phyloP scores from a whole-genome alignment of 257 asterid genomes.

The Solanum habrochaites region DNA sequence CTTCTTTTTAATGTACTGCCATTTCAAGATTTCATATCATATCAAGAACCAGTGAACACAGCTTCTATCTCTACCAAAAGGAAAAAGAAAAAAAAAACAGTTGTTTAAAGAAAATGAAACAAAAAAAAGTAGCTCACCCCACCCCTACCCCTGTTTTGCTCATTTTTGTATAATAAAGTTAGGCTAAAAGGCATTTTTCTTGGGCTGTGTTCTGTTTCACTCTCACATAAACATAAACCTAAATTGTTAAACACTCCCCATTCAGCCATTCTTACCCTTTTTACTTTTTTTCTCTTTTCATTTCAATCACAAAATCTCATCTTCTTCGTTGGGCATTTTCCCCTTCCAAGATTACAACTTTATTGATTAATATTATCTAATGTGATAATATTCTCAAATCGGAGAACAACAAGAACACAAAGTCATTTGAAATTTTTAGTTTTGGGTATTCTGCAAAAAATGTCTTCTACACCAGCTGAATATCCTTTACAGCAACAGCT shows the following conservation, averaged over 20 bases:
- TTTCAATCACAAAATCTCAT: not conserved
- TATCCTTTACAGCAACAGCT: constrained; percentile 20
- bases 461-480: constrained; percentile 28
- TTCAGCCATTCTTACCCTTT: not conserved
- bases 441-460: not conserved
- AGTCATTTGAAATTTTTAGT: not conserved
- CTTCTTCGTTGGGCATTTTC: not conserved
- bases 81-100: not conserved
- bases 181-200: not conserved
- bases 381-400: not conserved
- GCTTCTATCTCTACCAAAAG: not conserved
- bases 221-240: not conserved
- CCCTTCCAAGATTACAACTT: not conserved
- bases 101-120: not conserved
- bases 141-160: not conserved
- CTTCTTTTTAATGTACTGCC: not conserved
- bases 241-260: not conserved
- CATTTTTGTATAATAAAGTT: not conserved
- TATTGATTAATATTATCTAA: not conserved
- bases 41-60: not conserved
- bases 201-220: not conserved
- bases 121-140: not conserved
- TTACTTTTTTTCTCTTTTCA: not conserved
- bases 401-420: not conserved
- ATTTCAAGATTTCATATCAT: not conserved